Conservation (phyloP, 2,329 filamentous ascomycete genomes). For the Bipolaris cookei region DNA sequence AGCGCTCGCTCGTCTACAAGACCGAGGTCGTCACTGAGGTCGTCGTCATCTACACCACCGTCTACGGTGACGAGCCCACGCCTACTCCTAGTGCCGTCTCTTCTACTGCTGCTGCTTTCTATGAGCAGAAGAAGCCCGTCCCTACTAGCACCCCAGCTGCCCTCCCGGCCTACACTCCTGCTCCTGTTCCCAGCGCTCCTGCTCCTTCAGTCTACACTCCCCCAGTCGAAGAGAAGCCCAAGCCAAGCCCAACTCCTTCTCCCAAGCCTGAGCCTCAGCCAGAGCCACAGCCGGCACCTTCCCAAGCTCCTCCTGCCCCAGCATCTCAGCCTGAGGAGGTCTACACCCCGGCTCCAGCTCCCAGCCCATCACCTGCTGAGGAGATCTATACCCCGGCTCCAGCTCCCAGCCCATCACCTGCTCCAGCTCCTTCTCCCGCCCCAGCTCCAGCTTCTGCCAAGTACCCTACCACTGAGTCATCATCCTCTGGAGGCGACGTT, state of each 20-base stretch:
- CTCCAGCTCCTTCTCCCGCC: conserved; percentile 10
- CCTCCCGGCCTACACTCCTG: conserved; percentile 16
- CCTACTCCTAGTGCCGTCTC: conserved; percentile 6
- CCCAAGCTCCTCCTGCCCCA: too few species aligned
- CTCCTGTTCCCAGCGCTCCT: conserved; percentile 19
- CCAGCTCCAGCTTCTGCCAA: conserved; percentile 15
- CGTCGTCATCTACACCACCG: conserved; percentile 45
- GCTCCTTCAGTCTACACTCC: conserved; percentile 22
- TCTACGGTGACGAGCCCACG: conserved; percentile 37
- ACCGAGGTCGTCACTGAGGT: conserved; percentile 44
- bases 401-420: conserved; percentile 6
- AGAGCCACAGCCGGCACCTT: conserved; percentile 1
- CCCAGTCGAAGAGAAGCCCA: conserved; percentile 13
- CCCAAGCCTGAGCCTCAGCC: conserved; percentile 10
- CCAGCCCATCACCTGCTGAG: conserved; percentile 15
- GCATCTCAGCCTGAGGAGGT: too few species aligned
- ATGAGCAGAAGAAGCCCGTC: conserved; percentile 32
- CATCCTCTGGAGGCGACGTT: conserved; percentile 8
- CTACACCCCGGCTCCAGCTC: too few species aligned
- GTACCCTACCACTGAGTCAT: neutral
- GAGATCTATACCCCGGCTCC: conserved; percentile 13
- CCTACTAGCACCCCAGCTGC: conserved; percentile 21
- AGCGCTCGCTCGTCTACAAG: conserved; percentile 45
- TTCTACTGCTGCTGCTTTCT: conserved; percentile 33
- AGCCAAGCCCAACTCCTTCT: conserved; percentile 21